Evolutionary conservation across 2,329 filamentous ascomycete species (phyloP).

Genomic region (Pseudopyrenochaeta lycopersici): DNA sequence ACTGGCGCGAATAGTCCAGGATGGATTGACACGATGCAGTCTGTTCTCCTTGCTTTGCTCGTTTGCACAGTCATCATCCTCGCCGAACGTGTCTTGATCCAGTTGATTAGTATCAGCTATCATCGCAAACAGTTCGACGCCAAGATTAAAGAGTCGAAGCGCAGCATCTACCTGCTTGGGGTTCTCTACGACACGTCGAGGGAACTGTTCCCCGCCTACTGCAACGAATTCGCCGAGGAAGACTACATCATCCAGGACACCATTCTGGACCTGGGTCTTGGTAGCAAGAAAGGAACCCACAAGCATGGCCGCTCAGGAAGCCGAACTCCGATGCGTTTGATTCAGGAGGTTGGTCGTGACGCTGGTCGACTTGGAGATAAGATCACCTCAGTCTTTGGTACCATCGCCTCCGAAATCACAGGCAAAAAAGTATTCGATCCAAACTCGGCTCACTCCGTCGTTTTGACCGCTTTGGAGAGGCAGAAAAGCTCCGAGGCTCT

Average conservation of each 20-base stretch:
- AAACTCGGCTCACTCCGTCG: constrained; percentile 87
- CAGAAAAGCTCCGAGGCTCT: constrained; percentile 86
- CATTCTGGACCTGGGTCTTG: constrained; percentile 66
- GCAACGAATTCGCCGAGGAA: constrained; percentile 87
- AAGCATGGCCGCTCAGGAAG: constrained; percentile 66
- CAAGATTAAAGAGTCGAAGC: constrained; percentile 89
- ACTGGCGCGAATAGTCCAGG: constrained; percentile 12
- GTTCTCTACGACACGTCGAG: constrained; percentile 91
- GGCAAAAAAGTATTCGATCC: constrained; percentile 96
- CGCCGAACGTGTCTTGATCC: constrained; percentile 79
- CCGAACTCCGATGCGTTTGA: constrained; percentile 79
- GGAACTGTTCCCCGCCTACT: constrained; percentile 90
- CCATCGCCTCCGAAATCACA: constrained; percentile 92
- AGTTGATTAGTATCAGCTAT: constrained; percentile 85
- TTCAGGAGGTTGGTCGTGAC: constrained; percentile 72
- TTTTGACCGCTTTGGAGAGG: constrained; percentile 88
- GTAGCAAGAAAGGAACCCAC: constrained; percentile 61
- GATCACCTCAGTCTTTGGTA: constrained; percentile 90
- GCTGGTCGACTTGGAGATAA: constrained; percentile 86
- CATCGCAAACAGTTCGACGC: constrained; percentile 84
- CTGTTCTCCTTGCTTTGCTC: constrained; percentile 72
- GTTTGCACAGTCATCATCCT: constrained; percentile 76
- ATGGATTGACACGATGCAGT: constrained; percentile 68
- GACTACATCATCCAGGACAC: constrained; percentile 89
- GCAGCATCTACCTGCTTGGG: constrained; percentile 80